Conservation (phyloP, 2,329 filamentous ascomycete species). For the Cercospora sp. region DNA sequence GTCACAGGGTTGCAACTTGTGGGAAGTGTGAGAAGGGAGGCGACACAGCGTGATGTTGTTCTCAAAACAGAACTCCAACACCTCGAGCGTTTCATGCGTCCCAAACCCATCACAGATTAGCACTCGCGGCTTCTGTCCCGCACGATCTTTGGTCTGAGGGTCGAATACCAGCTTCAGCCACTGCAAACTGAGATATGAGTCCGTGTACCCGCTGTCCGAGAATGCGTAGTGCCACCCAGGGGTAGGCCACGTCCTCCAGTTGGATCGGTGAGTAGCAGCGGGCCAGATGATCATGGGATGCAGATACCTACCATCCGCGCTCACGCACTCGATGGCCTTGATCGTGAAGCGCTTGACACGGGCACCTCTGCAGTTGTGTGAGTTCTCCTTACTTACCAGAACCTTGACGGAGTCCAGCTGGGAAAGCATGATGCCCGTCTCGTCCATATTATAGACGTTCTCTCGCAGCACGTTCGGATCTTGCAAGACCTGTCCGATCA, state of each 20-base stretch:
- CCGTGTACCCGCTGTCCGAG: neutral
- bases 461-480: conserved; percentile 32
- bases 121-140: no score
- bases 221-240: neutral
- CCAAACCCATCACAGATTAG: no score
- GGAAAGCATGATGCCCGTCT: conserved; percentile 40
- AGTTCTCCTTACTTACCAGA: conserved; percentile 36
- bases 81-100: conserved; percentile 39
- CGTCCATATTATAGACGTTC: conserved; percentile 44
- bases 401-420: conserved; percentile 37
- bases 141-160: no score
- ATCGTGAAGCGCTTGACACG: conserved; percentile 33
- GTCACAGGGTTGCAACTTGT: neutral
- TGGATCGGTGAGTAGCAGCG: neutral
- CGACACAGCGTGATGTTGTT: conserved; percentile 41
- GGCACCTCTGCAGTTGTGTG: conserved; percentile 32
- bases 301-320: neutral
- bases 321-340: conserved; percentile 20
- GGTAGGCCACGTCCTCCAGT: neutral
- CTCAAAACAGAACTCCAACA: conserved; percentile 34
- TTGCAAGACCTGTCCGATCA: conserved; percentile 35
- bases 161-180: no score
- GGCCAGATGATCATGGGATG: neutral
- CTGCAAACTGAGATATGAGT: conserved; percentile 35
- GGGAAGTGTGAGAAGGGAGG: conserved; percentile 32